Evolutionary conservation across 78 protist species (phyloP).

Genomic region (Dictyostelium purpureum): DNA sequence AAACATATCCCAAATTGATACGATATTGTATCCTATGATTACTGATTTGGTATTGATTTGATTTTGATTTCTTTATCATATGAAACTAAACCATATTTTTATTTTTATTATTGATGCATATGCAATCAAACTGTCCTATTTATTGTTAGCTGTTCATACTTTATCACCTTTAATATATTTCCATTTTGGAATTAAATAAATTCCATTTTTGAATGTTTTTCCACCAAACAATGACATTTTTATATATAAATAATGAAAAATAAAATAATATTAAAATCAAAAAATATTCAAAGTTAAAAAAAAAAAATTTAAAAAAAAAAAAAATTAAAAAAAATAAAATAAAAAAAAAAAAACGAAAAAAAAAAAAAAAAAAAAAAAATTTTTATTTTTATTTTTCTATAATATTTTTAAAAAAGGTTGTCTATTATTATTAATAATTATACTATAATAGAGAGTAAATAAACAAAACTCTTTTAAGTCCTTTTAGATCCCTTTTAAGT

Average conservation of each 20-base stretch:
- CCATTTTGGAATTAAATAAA: conserved; percentile 55
- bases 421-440: too few species aligned
- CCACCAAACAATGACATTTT: conserved; percentile 67
- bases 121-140: too few species aligned
- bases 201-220: conserved; percentile 19
- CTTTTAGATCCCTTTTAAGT: too few species aligned
- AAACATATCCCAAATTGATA: too few species aligned
- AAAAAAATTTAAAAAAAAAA: background rate
- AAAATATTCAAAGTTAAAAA: background rate
- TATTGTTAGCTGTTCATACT: background rate
- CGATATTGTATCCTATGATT: too few species aligned
- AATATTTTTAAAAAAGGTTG: too few species aligned
- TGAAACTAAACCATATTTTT: background rate
- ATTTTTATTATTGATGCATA: too few species aligned
- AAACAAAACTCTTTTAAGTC: background rate
- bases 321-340: background rate
- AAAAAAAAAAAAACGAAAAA: conserved; percentile 10
- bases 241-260: background rate
- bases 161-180: conserved; percentile 70
- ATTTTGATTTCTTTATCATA: background rate
- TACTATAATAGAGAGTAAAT: background rate
- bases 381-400: background rate
- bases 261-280: background rate
- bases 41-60: background rate
- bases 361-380: background rate